phyloP scores from a whole-genome alignment of 2,329 filamentous ascomycete genomes.

The Trichoderma koningiopsis region DNA sequence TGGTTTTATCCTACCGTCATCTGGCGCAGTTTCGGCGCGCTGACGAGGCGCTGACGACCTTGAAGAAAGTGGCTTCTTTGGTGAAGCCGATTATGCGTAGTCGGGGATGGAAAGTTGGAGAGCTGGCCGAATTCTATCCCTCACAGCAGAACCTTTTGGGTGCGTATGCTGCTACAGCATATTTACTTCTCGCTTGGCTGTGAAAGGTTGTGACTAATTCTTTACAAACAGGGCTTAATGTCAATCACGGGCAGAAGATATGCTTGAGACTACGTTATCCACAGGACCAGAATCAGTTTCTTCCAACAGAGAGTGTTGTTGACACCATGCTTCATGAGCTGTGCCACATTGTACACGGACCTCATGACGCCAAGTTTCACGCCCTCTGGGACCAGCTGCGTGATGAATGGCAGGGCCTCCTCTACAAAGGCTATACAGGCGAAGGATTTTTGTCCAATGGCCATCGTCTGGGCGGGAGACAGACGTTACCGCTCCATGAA shows the following conservation, averaged over 20 bases:
- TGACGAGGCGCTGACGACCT: constrained; percentile 56
- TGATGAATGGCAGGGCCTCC: constrained; percentile 77
- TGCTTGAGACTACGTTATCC: constrained; percentile 79
- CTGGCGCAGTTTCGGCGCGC: constrained; percentile 50
- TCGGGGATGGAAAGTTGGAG: constrained; percentile 75
- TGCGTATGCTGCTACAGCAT: constrained; percentile 34
- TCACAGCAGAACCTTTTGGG: constrained; percentile 72
- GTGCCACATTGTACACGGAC: constrained; percentile 81
- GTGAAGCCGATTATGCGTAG: constrained; percentile 96
- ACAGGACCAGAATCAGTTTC: constrained; percentile 72
- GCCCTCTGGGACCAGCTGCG: constrained; percentile 86
- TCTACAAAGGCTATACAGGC: constrained; percentile 83
- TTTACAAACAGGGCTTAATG: constrained; percentile 64
- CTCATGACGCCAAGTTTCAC: constrained; percentile 81
- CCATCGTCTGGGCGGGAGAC: constrained; percentile 66
- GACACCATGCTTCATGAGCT: constrained; percentile 96
- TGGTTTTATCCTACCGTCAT: constrained; percentile 53
- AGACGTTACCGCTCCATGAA: constrained; percentile 67
- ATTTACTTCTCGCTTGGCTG: not conserved
- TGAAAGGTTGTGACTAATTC: not conserved
- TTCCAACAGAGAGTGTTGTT: constrained; percentile 76
- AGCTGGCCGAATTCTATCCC: constrained; percentile 85
- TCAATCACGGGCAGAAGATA: constrained; percentile 76
- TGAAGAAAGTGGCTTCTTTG: constrained; percentile 81
- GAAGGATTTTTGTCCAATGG: constrained; percentile 83